Base-by-base conservation (phyloP, 106 monocot species). In the Alisma plantagoaquatica region DNA sequence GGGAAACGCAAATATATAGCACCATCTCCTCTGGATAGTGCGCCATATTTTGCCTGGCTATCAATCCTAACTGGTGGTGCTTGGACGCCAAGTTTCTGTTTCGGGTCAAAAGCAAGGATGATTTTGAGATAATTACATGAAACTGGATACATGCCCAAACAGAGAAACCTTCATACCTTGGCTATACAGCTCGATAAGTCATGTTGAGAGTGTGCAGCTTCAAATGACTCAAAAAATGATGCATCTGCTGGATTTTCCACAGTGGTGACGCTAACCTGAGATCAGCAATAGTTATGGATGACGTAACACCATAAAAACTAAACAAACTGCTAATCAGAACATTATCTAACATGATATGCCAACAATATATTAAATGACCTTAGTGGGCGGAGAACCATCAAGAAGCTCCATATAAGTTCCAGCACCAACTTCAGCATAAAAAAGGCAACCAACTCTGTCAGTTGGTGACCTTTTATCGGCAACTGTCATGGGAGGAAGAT, bases 11-110 rank as follows among this genome's bases (percentile, higher is more conserved):
- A 53, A 50, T 90, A 98, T 65, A 98, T 98, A 16, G 89, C 85
- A 35, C 98, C 98, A 65, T 98, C 98, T 59, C 98, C 98, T 75
- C 85, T 75, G 10, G 98, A 64, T 15, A 98, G 54, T 53, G 90
- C 98, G 71, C 85, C 89, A 50, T 98, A 98, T 64, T 98, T 98
- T 38, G 90, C 90, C 62, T 98, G 90, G 72, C 98, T 98, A 54
- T 98, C 98, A 35, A 98, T 90, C 68, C 98, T 98, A 27, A 98
- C 82, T 9, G 98, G 85, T 29, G 90, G 85, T 42, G 85, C 90
- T 67, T 60, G 64, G 8, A 98, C 85, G 27, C 98, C 85, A 59
- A 98, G 98, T 79, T 70, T 98, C 98, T 98, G 44, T 11, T 49
- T 46, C 10, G 60, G 68, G 58, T 44, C 45, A 63, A 26, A 69